A percentile compares a stretch with the other conserved stretches of the same genome.
phyloP scores from a whole-genome alignment of 2,329 filamentous ascomycete genomes.

The Pezicula neosporulosa region DNA sequence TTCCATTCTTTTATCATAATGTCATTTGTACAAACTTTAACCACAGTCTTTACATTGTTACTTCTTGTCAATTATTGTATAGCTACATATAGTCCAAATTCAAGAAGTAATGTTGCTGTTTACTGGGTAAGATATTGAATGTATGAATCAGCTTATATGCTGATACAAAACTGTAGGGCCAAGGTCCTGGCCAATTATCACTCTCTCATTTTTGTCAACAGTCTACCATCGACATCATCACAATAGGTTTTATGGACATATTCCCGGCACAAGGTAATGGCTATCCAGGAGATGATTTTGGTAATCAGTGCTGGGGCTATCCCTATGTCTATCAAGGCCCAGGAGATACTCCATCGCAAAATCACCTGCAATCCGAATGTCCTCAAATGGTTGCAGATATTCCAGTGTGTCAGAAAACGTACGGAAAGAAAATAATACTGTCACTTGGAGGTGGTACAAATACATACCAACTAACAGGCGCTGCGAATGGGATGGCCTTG shows the following conservation, averaged over 20 bases:
- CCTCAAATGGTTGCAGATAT: slow-evolving; percentile 29
- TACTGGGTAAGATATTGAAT: too few relatives aligned
- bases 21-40: too few relatives aligned
- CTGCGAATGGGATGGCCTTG: slow-evolving; percentile 27
- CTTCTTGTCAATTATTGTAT: too few relatives aligned
- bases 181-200: slow-evolving; percentile 32
- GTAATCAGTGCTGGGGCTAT: slow-evolving; percentile 32
- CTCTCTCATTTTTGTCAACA: slow-evolving; percentile 31
- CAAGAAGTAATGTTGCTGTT: too few relatives aligned
- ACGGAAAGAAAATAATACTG: slow-evolving; percentile 31
- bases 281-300: slow-evolving; percentile 34
- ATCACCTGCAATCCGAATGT: slow-evolving; percentile 28
- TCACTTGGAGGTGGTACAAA: slow-evolving; percentile 26
- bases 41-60: too few relatives aligned
- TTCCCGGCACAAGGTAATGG: slow-evolving; percentile 36
- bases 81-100: too few relatives aligned
- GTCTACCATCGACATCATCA: slow-evolving; percentile 32
- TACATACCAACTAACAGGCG: slow-evolving; percentile 31
- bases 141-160: too few relatives aligned
- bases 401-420: slow-evolving; percentile 28
- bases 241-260: slow-evolving; percentile 33
- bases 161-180: slow-evolving; percentile 24
- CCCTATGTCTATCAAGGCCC: slow-evolving; percentile 15
- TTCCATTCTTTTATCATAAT: too few relatives aligned
- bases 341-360: slow-evolving; percentile 24